Conservation (phyloP, 176 grass and related monocot genomes). For the Triticum turgidum region DNA sequence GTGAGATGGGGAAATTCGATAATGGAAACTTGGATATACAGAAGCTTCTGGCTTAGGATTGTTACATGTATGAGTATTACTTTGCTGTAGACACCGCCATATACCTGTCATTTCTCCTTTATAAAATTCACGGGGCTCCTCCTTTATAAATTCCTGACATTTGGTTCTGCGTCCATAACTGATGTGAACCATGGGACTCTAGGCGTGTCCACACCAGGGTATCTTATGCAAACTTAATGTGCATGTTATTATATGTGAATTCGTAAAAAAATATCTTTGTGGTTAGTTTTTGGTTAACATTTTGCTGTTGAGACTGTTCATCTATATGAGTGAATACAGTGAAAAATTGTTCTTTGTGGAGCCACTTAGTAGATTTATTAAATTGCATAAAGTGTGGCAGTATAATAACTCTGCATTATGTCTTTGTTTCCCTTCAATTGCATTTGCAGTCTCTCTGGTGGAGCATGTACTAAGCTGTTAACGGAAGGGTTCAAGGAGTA, state of each 20-base stretch:
- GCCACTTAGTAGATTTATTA: background rate
- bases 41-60: background rate
- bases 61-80: background rate
- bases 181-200: background rate
- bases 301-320: background rate
- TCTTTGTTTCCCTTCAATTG: background rate
- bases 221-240: background rate
- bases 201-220: background rate
- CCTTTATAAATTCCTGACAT: background rate
- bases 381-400: background rate
- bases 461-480: background rate
- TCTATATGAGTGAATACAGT: conserved; percentile 5
- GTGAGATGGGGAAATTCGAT: background rate
- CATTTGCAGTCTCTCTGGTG: conserved; percentile 23
- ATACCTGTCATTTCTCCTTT: background rate
- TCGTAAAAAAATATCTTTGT: background rate
- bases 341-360: background rate
- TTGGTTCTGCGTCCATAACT: background rate
- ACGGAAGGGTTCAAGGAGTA: background rate
- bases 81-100: background rate
- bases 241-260: background rate
- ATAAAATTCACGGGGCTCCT: too few relatives aligned
- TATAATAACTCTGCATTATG: background rate
- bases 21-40: background rate
- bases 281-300: conserved; percentile 6